Evolutionary conservation across 1,284 basidiomycete species (phyloP).

Genomic region (Austropuccinia psidii): DNA sequence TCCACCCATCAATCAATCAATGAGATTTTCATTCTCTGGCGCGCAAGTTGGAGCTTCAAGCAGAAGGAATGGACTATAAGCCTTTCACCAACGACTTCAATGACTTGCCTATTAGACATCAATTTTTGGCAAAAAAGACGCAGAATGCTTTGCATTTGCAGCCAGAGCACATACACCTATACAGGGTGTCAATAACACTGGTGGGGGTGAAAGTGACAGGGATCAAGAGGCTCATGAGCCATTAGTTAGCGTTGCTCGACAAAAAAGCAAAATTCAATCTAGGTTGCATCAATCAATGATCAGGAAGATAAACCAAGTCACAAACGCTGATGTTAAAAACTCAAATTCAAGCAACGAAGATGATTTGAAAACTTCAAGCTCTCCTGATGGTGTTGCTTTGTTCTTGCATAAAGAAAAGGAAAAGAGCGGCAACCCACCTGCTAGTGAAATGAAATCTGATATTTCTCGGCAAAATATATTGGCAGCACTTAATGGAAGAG

Average conservation of each 20-base stretch:
- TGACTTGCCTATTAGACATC: background rate
- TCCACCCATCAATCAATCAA: background rate
- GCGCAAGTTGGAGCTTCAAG: slow-evolving; percentile 32
- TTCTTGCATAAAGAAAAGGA: too few species aligned
- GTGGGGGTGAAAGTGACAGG: background rate
- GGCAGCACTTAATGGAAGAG: slow-evolving; percentile 25
- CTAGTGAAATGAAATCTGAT: background rate
- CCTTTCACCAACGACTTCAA: slow-evolving; percentile 19
- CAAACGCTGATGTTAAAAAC: too few species aligned
- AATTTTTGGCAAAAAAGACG: slow-evolving; percentile 11
- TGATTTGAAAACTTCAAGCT: too few species aligned
- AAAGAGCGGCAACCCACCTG: too few species aligned
- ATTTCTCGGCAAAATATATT: slow-evolving; percentile 22
- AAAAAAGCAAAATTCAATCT: too few species aligned
- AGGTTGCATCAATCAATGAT: too few species aligned
- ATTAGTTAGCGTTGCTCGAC: background rate
- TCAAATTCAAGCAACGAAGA: too few species aligned
- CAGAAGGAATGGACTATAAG: slow-evolving; percentile 24
- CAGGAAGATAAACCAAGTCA: too few species aligned
- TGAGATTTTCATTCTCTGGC: slow-evolving; percentile 15
- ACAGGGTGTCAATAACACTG: background rate
- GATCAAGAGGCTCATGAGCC: background rate
- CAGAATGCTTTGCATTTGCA: slow-evolving; percentile 1
- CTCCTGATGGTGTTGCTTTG: too few species aligned
- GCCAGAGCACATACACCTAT: background rate